Evolutionary conservation across 441 rosid species (phyloP).

Genomic region (Hura crepitans): DNA sequence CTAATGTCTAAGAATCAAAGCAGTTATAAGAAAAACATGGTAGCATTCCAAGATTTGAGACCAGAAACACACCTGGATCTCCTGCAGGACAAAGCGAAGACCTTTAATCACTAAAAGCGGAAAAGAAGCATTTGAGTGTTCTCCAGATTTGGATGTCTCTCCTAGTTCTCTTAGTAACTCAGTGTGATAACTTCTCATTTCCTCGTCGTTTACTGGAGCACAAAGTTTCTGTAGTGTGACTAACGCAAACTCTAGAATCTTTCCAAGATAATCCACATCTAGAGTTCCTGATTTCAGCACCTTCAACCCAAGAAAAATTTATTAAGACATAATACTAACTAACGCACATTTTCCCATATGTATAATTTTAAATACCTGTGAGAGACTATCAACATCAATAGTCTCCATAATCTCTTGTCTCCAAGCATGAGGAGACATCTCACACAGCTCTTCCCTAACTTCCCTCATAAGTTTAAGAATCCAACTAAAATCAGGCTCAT

Average conservation of each 20-base stretch:
- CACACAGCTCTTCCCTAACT: slow-evolving; percentile 74
- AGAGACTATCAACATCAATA: slow-evolving; percentile 63
- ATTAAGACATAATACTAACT: not conserved
- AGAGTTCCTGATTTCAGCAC: slow-evolving; percentile 55
- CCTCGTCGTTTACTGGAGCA: slow-evolving; percentile 60
- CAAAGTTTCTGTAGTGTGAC: slow-evolving; percentile 66
- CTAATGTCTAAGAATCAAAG: too few relatives aligned
- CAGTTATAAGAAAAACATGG: too few relatives aligned
- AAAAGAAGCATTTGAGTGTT: slow-evolving; percentile 40
- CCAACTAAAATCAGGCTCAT: slow-evolving; percentile 51
- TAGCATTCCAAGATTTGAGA: not conserved
- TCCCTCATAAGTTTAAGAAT: slow-evolving; percentile 69
- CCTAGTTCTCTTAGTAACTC: slow-evolving; percentile 50
- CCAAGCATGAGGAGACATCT: slow-evolving; percentile 75
- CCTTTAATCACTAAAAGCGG: slow-evolving; percentile 58
- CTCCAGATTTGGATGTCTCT: slow-evolving; percentile 44
- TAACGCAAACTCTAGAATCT: slow-evolving; percentile 62
- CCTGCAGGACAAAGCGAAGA: slow-evolving; percentile 57
- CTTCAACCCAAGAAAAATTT: slow-evolving; percentile 28
- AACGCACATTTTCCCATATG: not conserved
- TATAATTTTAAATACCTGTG: slow-evolving; percentile 45
- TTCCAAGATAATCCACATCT: slow-evolving; percentile 65
- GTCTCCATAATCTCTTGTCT: slow-evolving; percentile 55
- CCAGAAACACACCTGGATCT: slow-evolving; percentile 55
- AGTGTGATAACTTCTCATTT: slow-evolving; percentile 41